Conservation (phyloP, 2,329 filamentous ascomycete species). For the Colletotrichum tabaci region DNA sequence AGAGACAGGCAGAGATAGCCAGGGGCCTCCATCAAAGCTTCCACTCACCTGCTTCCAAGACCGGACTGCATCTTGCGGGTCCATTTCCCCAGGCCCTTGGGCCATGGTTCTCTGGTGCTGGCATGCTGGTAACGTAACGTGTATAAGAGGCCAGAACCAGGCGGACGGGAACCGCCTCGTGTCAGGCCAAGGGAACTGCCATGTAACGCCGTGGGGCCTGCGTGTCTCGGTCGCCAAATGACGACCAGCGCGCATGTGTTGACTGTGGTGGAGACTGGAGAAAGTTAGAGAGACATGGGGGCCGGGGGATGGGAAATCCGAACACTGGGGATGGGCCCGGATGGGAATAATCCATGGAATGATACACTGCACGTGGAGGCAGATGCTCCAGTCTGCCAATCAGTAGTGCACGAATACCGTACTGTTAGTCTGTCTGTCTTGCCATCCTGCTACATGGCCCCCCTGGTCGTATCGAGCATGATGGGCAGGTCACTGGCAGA, state of each 20-base stretch:
- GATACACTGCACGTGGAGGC: too few species aligned
- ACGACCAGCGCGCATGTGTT: background rate
- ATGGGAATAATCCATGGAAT: background rate
- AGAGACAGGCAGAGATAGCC: too few species aligned
- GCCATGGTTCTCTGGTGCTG: background rate
- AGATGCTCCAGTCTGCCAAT: too few species aligned
- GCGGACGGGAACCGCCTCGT: slow-evolving; percentile 3
- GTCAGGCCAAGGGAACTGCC: background rate
- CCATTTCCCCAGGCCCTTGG: background rate
- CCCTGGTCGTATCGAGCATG: background rate
- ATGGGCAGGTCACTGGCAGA: background rate
- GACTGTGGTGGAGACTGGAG: background rate
- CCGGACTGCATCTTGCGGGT: too few species aligned
- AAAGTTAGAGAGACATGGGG: too few species aligned
- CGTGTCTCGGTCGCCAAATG: too few species aligned
- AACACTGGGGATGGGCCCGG: background rate
- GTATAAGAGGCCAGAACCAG: background rate
- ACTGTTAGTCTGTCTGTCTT: too few species aligned
- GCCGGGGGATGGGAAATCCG: background rate
- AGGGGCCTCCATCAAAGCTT: too few species aligned
- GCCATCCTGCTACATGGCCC: too few species aligned
- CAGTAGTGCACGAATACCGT: too few species aligned
- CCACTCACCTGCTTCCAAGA: too few species aligned
- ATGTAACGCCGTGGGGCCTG: background rate
- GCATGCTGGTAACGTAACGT: too few species aligned